Evolutionary conservation across 805 yeast species (phyloP), one percentile per base, ranked within the genome.

Genomic region (Candida rishiriensis): DNA sequence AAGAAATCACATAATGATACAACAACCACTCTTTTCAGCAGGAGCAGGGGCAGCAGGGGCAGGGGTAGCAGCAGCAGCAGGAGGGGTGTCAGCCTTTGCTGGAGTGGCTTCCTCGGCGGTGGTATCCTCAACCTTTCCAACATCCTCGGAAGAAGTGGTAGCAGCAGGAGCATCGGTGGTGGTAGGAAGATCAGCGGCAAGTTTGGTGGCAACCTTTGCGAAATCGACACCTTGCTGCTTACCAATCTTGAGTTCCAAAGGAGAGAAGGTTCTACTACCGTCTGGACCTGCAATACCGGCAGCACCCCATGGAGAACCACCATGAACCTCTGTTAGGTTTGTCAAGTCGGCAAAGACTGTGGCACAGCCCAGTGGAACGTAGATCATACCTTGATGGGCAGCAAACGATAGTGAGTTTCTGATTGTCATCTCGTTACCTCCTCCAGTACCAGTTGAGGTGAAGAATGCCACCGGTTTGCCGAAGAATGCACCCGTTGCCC

Each of bases 261-360:
- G 76, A 44, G 79, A 60, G 37, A 89, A 85, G 52, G 63, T 65
- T 72, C 91, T 81, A 35, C 88, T 76, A 55, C 95, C 95, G 59
- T 83, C 88, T 18, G 79, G 69, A 52, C 84, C 91, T 31, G 95
- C 88, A 53, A 75, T 72, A 46, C 86, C 70, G 60, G 91, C 93
- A 36, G 95, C 88, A 66, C 95, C 95, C 85, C 88, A 88, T 42
- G 95, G 78, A 43, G 90, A 78, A 56, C 85, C 83, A 57, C 95
- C 95, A 60, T 83, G 90, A 44, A 76, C 72, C 68, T 83, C 90
- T 16, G 71, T 73, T 46, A 83, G 59, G 63, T 74, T 74, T 40
- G 74, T 60, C 55, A 81, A 63, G 47, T 76, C 75, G 40, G 76
- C 73, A 60, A 80, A 79, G 34, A 71, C 73, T 32, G 72, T 65